Conservation (phyloP, 2,329 filamentous ascomycete species). For the Cryphonectria nitschkei region DNA sequence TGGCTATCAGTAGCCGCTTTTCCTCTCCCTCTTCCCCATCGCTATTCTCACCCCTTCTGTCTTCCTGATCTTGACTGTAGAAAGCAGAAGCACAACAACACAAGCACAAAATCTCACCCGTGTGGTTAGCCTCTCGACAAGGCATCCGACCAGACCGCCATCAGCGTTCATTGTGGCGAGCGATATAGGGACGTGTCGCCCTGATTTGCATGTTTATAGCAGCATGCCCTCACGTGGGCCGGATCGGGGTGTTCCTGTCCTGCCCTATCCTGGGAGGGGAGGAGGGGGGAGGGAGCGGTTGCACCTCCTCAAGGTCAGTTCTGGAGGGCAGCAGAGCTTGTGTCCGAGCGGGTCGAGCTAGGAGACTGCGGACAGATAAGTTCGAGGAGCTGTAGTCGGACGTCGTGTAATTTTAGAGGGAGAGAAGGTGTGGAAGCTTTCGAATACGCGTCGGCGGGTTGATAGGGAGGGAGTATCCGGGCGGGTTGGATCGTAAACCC, state of each 20-base stretch:
- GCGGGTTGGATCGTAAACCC: slow-evolving; percentile 5
- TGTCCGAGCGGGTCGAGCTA: neutral
- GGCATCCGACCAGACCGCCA: slow-evolving; percentile 61
- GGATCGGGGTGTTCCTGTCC: slow-evolving; percentile 5
- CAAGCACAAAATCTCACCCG: slow-evolving; percentile 49
- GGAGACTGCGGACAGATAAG: neutral
- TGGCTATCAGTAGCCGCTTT: neutral
- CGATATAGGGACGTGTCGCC: slow-evolving; percentile 33
- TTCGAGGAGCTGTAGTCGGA: neutral
- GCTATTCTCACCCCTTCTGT: neutral
- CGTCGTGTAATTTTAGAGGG: neutral
- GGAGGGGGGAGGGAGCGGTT: neutral
- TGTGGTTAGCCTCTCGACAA: slow-evolving; percentile 65
- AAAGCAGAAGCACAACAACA: slow-evolving; percentile 21
- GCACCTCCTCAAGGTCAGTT: slow-evolving; percentile 1
- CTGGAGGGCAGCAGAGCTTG: neutral
- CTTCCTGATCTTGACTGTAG: slow-evolving; percentile 3
- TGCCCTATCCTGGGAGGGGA: neutral
- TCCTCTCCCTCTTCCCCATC: neutral
- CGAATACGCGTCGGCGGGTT: neutral
- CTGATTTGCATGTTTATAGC: slow-evolving; percentile 36
- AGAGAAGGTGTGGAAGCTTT: neutral
- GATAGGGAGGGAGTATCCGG: neutral
- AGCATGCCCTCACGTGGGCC: slow-evolving; percentile 30
- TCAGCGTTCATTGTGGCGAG: slow-evolving; percentile 59